Conservation (phyloP, 495 filamentous ascomycete species). For the Neurospora sp. region DNA sequence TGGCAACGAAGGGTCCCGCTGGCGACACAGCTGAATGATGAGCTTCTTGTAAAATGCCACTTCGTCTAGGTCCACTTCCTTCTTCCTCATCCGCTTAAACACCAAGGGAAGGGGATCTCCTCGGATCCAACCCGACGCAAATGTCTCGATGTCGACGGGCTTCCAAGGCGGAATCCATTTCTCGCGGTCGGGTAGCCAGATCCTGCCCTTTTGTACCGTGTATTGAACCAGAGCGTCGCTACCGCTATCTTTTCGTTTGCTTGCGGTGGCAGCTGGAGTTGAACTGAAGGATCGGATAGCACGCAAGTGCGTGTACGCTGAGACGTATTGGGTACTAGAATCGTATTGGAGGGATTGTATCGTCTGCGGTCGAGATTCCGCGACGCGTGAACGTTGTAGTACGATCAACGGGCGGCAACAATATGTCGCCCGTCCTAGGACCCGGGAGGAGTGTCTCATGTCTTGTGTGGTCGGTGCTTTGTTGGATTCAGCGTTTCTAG, state of each 20-base stretch:
- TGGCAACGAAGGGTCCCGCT: not conserved
- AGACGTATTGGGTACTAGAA: not conserved
- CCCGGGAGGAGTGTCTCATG: not conserved
- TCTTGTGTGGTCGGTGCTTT: not conserved
- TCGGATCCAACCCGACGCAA: not conserved
- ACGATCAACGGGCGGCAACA: not conserved
- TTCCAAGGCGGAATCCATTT: not conserved
- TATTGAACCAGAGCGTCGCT: not conserved
- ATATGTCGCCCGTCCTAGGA: not conserved
- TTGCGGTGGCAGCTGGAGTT: not conserved
- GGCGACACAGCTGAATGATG: not conserved
- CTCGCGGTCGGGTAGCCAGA: not conserved
- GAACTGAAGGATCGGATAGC: not conserved
- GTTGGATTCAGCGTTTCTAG: not conserved
- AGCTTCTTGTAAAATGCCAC: not conserved
- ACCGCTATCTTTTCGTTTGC: not conserved
- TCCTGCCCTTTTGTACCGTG: not conserved
- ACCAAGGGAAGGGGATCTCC: not conserved
- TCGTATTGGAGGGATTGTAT: not conserved
- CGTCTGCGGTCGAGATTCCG: not conserved
- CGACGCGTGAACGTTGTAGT: not conserved
- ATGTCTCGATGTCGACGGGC: not conserved
- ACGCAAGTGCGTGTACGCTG: not conserved
- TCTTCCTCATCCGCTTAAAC: not conserved
- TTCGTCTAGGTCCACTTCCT: not conserved